Base-by-base conservation (phyloP, 306 rosid genomes). In the Arachis stenosperma region DNA sequence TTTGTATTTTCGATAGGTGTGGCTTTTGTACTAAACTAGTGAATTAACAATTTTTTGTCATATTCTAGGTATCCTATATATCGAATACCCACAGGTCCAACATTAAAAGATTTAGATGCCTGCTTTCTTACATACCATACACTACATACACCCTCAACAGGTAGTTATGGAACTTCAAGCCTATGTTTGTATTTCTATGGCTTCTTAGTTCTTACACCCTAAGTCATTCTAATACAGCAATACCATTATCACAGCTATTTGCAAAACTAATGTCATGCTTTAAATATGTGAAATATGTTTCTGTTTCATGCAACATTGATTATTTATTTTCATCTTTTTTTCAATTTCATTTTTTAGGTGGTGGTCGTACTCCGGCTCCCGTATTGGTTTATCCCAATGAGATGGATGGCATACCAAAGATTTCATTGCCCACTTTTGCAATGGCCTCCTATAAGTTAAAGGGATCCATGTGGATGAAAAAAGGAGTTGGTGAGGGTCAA, bases 61-160 rank as follows among this genome's bases (percentile, higher is more conserved):
- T 44, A 72, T 76, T 83, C 75, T 70, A 90, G 98, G 98, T 92
- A 92, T 81, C 94, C 98, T 52, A 88, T 90, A 54, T 92, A 92
- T 83, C 87, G 94, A 77, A 92, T 92, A 74, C 98, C 98, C 62
- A 88, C 79, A 8, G 94, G 98, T 64, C 89, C 94, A 71, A 90
- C 96, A 0, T 84, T 92, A 81, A 88, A 90, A 82, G 89, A 90
- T 82, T 73, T 88, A 81, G 96, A 92, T 81, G 88, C 92, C 53
- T 79, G 96, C 89, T 90, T 90, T 79, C 79, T 92, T 63, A 89
- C 96, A 29, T 90, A 90, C 69, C 98, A 92, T 81, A 80, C 79
- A 52, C 96, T 92, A 62, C 84, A 84, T 50, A 86, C 92, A 48
- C 82, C 85, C 74, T 80, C 75, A 82, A 71, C 84, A 83, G 96